phyloP scores from a whole-genome alignment of 768 basidiomycete genomes.

The Mrakia gelida region DNA sequence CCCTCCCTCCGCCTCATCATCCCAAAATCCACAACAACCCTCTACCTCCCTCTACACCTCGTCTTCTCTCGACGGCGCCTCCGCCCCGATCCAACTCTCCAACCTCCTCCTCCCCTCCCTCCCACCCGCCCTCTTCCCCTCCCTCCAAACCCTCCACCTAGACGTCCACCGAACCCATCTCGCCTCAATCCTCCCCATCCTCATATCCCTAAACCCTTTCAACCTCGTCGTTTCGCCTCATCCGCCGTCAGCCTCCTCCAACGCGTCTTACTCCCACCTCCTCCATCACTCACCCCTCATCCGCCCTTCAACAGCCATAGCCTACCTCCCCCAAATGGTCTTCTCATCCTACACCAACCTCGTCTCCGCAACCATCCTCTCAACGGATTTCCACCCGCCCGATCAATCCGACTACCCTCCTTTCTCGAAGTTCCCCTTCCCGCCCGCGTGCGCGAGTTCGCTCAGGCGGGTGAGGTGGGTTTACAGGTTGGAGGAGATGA shows the following conservation, averaged over 20 bases:
- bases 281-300: neutral
- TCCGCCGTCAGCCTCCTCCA: neutral
- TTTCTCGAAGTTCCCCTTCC: neutral
- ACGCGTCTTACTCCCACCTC: neutral
- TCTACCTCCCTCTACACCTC: neutral
- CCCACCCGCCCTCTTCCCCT: neutral
- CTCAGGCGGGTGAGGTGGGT: neutral
- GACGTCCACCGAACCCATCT: conserved; percentile 1
- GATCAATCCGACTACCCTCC: neutral
- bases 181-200: conserved; percentile 2
- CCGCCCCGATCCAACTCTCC: neutral
- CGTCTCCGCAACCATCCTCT: neutral
- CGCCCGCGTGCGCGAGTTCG: neutral
- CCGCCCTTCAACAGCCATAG: neutral
- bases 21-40: neutral
- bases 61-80: neutral
- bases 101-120: conserved; percentile 8
- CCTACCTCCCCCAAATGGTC: conserved; percentile 1
- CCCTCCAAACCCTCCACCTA: neutral
- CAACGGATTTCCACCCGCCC: conserved; percentile 11
- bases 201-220: conserved; percentile 7
- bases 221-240: neutral
- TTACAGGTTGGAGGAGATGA: neutral
- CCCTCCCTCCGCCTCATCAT: too few relatives aligned
- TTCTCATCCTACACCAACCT: neutral